Evolutionary conservation across 2,329 filamentous ascomycete genomes (phyloP).

Genomic region (Zarea fungicola): DNA sequence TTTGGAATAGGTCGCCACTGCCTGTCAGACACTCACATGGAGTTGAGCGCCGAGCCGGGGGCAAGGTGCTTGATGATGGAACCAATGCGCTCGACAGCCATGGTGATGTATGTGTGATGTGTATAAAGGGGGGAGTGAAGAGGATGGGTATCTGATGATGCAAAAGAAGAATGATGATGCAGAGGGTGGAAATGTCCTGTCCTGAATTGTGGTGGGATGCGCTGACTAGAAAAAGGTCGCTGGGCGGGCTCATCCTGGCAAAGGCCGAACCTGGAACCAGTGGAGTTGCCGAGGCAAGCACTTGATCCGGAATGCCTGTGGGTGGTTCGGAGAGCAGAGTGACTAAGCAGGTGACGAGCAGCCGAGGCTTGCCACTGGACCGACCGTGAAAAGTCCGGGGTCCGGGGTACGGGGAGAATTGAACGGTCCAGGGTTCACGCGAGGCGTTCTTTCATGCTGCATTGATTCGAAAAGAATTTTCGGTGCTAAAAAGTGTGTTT

Average conservation of each 20-base stretch:
- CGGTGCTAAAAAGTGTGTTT: no score
- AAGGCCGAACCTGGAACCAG: constrained; percentile 16
- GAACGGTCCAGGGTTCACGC: no score
- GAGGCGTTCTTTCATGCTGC: no score
- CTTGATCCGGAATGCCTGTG: constrained; percentile 4
- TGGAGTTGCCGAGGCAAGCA: constrained; percentile 28
- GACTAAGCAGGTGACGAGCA: neutral
- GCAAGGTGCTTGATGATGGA: constrained; percentile 84
- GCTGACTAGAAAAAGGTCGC: constrained; percentile 7
- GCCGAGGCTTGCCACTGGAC: constrained; percentile 7
- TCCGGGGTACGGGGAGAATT: no score
- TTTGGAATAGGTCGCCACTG: neutral
- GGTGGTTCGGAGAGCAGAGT: constrained; percentile 7
- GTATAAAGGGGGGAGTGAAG: neutral
- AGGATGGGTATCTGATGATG: constrained; percentile 4
- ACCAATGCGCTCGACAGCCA: constrained; percentile 80
- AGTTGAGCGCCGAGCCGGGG: constrained; percentile 64
- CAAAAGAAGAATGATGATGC: constrained; percentile 2
- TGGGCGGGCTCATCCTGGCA: neutral
- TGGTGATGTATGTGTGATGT: constrained; percentile 35
- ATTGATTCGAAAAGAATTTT: no score
- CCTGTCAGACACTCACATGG: constrained; percentile 59
- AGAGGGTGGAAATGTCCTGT: neutral
- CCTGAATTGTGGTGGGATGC: neutral
- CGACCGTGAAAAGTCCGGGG: constrained; percentile 2